Percentiles rank a stretch among this genome's conserved stretches.
phyloP scores from a whole-genome alignment of 805 yeast genomes.

The Wickerhamomyces strasburgensis region DNA sequence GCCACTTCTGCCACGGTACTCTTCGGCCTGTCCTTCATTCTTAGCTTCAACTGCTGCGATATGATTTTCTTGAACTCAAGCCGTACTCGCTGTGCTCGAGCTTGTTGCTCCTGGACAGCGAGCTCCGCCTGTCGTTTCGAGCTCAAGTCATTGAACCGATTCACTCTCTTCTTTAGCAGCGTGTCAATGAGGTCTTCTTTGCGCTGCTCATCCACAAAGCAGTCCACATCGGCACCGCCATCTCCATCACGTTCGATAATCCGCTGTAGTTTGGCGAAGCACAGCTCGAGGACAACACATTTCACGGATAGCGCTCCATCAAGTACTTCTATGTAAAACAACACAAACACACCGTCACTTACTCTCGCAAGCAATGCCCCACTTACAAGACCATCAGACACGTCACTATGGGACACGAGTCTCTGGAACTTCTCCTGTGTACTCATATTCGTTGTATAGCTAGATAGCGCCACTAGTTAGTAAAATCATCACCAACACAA shows the following conservation, averaged over 20 bases:
- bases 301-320: constrained; percentile 10
- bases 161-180: constrained; percentile 14
- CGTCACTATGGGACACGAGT: constrained; percentile 15
- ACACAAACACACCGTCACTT: constrained; percentile 8
- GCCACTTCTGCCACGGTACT: constrained; percentile 20
- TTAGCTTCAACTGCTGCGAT: constrained; percentile 12
- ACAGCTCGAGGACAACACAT: constrained; percentile 18
- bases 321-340: constrained; percentile 19
- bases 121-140: constrained; percentile 17
- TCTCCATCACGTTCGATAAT: constrained; percentile 5
- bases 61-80: constrained; percentile 17
- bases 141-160: constrained; percentile 13
- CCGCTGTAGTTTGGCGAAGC: constrained; percentile 6
- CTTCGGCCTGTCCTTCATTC: constrained; percentile 12
- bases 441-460: constrained; percentile 16
- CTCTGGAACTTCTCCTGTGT: constrained; percentile 12
- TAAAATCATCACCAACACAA: no score
- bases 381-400: constrained; percentile 6
- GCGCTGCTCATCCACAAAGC: constrained; percentile 21
- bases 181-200: constrained; percentile 24
- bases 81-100: constrained; percentile 10
- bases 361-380: constrained; percentile 14
- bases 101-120: constrained; percentile 17
- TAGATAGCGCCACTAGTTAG: no score
- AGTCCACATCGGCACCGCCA: background rate